Evolutionary conservation across 2,329 filamentous ascomycete species (phyloP), one percentile per base, ranked within the genome.

Genomic region (Aspergillus japonicus): DNA sequence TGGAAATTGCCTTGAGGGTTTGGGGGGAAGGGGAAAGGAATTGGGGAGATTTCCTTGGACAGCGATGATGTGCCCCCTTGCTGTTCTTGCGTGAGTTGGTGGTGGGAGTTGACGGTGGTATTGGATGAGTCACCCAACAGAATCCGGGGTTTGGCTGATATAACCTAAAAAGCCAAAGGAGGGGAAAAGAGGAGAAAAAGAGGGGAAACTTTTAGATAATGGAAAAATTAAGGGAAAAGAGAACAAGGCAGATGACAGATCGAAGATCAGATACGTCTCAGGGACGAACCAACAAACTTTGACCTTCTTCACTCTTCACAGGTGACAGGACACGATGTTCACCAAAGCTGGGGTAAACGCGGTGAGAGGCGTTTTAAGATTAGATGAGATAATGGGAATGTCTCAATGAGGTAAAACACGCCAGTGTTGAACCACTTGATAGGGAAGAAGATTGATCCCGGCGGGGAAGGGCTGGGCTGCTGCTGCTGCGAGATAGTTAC

Each of bases 381-480:
- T 44, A 44, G 39, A 44, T 44, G 39, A 44, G n/a, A 44, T 44
- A 44, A 44, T 44, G 39, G 16, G 16, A 3, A 44, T 19, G 14
- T 44, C 39, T 44, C 42, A 42, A 51, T 39, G 26, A 26, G 33
- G 33, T 54, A 66, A 55, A 68, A 51, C 26, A 29, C 26, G 7
- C 8, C 26, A 29, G 26, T 29, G 26, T 29, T 61, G 61, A 53
- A 58, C 33, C 47, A 53, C 52, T 29, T 47, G 39, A 47, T 35
- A 57, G 54, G 47, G 33, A 35, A 35, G 33, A 56, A 56, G 31
- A 47, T 56, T 61, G 59, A 57, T 47, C 54, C 64, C 61, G 58
- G 59, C 57, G 62, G 59, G 60, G 62, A 59, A 58, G 49, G 50
- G 60, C 33, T 35, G 49, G 56, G 57, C 44, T 39, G 39, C 39